phyloP scores from a whole-genome alignment of 2,329 filamentous ascomycete genomes.

The Fusarium sp. region DNA sequence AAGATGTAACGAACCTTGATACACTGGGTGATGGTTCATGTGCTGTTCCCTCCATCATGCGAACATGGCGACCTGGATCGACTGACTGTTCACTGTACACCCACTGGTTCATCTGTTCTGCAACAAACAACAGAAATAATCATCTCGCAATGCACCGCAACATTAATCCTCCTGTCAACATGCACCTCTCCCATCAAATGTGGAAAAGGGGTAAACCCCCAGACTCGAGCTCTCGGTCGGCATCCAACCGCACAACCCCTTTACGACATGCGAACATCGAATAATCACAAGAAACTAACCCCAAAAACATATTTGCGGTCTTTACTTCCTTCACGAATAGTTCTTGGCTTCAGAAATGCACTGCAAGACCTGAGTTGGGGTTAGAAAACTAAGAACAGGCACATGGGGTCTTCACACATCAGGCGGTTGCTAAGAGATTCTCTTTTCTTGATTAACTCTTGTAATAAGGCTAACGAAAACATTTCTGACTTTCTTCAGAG shows the following conservation, averaged over 20 bases:
- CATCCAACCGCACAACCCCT: neutral
- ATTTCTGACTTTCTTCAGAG: too few relatives aligned
- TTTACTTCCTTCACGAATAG: neutral
- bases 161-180: neutral
- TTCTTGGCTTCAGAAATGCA: neutral
- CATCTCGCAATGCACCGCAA: too few relatives aligned
- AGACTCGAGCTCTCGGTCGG: neutral
- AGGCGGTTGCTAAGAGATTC: too few relatives aligned
- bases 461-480: too few relatives aligned
- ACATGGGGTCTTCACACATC: neutral
- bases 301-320: fast-evolving
- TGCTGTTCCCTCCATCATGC: neutral
- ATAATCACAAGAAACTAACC: neutral
- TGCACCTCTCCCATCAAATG: neutral
- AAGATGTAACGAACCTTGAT: neutral
- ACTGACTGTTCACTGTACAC: constrained; percentile 2
- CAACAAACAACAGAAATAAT: neutral
- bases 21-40: neutral
- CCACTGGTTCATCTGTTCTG: neutral
- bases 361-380: neutral
- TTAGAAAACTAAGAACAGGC: neutral
- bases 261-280: neutral
- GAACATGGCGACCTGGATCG: neutral
- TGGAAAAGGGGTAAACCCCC: neutral
- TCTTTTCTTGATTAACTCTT: neutral